These are phyloP conservation scores for Porcisia hertigi DNA, from an alignment of 208 protist species.

Conservation along the genomic window DNA sequence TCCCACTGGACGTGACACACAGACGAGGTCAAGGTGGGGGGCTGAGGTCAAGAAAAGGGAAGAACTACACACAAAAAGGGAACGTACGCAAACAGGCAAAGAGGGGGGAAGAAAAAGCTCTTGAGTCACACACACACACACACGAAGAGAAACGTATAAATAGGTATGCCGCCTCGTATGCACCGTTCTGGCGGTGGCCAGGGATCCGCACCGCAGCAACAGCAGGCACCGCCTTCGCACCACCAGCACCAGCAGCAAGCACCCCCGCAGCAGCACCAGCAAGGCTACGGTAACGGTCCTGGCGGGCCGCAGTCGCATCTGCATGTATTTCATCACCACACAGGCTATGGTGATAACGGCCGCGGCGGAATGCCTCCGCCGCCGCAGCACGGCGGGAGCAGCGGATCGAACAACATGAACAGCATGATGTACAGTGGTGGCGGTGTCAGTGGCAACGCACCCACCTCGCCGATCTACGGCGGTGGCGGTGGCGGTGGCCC, in stretches of 20 bases:
- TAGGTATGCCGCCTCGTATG: conserved; percentile 33
- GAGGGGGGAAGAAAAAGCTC: background rate
- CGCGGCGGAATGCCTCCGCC: conserved; percentile 28
- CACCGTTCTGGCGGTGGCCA: conserved; percentile 36
- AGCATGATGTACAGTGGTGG: conserved; percentile 33
- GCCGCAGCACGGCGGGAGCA: conserved; percentile 35
- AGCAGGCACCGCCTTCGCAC: conserved; percentile 15
- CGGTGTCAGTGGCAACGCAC: conserved; percentile 17
- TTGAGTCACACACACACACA: background rate
- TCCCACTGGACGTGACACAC: background rate
- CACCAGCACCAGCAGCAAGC: conserved; percentile 14
- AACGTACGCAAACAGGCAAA: background rate
- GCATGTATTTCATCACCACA: conserved; percentile 38
- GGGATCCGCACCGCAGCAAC: conserved; percentile 23
- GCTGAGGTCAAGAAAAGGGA: conserved; percentile 2
- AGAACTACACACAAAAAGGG: conserved; percentile 6
- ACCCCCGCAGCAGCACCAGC: conserved; percentile 22
- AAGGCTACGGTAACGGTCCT: conserved; percentile 27
- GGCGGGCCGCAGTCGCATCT: conserved; percentile 30
- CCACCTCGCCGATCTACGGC: conserved; percentile 29
- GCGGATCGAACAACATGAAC: conserved; percentile 32
- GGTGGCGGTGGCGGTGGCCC: conserved; percentile 23
- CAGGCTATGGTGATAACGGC: conserved; percentile 29
- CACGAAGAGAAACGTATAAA: background rate
- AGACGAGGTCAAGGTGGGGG: conserved; percentile 1